phyloP scores from a whole-genome alignment of 139 green algal genomes.

The Astrephomene gubernaculifera region DNA sequence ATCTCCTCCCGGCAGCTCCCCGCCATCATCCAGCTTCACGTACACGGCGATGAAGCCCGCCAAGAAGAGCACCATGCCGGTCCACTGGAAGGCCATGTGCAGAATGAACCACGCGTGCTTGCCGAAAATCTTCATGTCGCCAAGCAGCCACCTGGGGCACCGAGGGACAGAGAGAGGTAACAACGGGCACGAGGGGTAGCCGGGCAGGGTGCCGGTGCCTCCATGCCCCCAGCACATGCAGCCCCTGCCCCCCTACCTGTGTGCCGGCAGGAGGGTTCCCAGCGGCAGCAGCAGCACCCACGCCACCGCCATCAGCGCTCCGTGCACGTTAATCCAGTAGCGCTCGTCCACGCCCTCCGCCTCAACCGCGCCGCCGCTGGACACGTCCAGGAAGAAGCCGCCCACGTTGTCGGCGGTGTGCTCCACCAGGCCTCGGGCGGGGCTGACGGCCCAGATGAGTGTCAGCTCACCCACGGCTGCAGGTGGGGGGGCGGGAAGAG shows the following conservation, averaged over 20 bases:
- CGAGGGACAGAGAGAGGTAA: neutral
- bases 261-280: conserved; percentile 27
- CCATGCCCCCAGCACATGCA: neutral
- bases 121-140: neutral
- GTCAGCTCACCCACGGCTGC: neutral
- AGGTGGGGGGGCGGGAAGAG: neutral
- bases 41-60: conserved; percentile 31
- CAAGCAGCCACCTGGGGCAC: conserved; percentile 11
- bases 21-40: conserved; percentile 4
- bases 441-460: conserved; percentile 25
- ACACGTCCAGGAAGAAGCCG: conserved; percentile 17
- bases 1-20: neutral
- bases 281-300: conserved; percentile 46
- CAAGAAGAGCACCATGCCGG: conserved; percentile 26
- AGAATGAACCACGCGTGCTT: conserved; percentile 33
- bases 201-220: neutral
- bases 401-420: neutral
- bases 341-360: neutral
- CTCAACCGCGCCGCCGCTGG: neutral
- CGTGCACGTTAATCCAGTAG: conserved; percentile 48
- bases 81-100: conserved; percentile 26
- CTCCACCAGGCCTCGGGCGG: neutral
- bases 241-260: conserved; percentile 19
- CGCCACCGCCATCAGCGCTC: conserved; percentile 45
- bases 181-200: too few relatives aligned